Percentiles rank a stretch among this genome's conserved stretches.
phyloP scores from a whole-genome alignment of 257 asterid species.

The Solanum piurae region DNA sequence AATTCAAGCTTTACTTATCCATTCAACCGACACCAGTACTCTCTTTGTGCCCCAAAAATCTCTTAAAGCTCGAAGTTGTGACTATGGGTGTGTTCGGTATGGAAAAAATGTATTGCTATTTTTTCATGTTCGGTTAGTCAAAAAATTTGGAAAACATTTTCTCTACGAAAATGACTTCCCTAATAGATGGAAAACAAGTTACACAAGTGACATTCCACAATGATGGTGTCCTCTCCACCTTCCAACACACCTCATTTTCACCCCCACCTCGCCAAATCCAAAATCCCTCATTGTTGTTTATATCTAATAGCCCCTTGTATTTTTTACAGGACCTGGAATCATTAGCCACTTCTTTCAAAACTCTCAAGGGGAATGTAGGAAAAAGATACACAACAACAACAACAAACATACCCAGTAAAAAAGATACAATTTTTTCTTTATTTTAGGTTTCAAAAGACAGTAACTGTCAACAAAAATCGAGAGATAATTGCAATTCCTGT shows the following conservation, averaged over 20 bases:
- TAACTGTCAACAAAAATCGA: neutral
- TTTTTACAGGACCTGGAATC: neutral
- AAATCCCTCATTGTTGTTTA: neutral
- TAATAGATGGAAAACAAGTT: neutral
- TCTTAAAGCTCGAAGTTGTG: too few species aligned
- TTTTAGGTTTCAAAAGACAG: neutral
- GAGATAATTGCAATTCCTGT: neutral
- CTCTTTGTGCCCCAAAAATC: neutral
- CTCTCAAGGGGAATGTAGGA: neutral
- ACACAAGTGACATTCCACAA: neutral
- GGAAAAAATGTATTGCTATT: too few species aligned
- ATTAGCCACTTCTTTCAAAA: neutral
- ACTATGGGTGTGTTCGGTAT: too few species aligned
- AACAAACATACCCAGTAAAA: neutral
- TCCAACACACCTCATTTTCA: neutral
- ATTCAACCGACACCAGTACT: neutral
- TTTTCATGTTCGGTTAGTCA: too few species aligned
- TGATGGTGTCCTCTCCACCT: neutral
- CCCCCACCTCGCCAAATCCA: neutral
- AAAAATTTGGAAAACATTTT: too few species aligned
- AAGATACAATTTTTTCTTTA: neutral
- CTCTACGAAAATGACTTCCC: neutral
- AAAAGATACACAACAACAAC: neutral
- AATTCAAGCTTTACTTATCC: neutral
- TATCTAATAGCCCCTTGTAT: neutral